Evolutionary conservation across 2,329 filamentous ascomycete species (phyloP).

Genomic region (Aspergillus sp.): DNA sequence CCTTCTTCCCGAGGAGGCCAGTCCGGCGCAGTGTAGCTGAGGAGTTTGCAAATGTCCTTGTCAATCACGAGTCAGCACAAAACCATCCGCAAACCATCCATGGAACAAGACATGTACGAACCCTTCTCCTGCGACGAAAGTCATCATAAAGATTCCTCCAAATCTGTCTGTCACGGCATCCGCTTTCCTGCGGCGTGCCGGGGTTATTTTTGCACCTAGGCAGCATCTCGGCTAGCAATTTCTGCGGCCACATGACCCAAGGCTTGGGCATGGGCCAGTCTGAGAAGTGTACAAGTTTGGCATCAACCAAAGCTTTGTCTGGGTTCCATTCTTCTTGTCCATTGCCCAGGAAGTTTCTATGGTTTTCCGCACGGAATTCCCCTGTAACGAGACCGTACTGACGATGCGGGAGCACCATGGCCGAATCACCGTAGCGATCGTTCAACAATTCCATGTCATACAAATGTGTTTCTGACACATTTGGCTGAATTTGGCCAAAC

Average conservation of each 20-base stretch:
- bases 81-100: background rate
- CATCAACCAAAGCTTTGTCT: slow-evolving; percentile 47
- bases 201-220: slow-evolving; percentile 28
- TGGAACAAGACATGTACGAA: background rate
- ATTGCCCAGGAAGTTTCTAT: slow-evolving; percentile 44
- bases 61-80: slow-evolving; percentile 2
- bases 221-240: slow-evolving; percentile 23
- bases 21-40: slow-evolving; percentile 30
- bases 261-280: slow-evolving; percentile 65
- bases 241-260: slow-evolving; percentile 42
- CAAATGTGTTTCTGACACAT: slow-evolving; percentile 11
- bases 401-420: slow-evolving; percentile 56
- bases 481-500: slow-evolving; percentile 20
- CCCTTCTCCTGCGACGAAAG: slow-evolving; percentile 25
- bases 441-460: slow-evolving; percentile 65
- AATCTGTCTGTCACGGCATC: slow-evolving; percentile 29
- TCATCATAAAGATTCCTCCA: slow-evolving; percentile 33
- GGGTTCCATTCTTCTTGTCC: slow-evolving; percentile 52
- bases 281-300: slow-evolving; percentile 62
- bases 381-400: slow-evolving; percentile 54
- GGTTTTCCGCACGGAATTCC: slow-evolving; percentile 53
- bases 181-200: slow-evolving; percentile 28
- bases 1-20: slow-evolving; percentile 14
- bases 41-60: slow-evolving; percentile 27
- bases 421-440: slow-evolving; percentile 49